Evolutionary conservation across 2,329 filamentous ascomycete species (phyloP).

Genomic region (Myotisia sp.): DNA sequence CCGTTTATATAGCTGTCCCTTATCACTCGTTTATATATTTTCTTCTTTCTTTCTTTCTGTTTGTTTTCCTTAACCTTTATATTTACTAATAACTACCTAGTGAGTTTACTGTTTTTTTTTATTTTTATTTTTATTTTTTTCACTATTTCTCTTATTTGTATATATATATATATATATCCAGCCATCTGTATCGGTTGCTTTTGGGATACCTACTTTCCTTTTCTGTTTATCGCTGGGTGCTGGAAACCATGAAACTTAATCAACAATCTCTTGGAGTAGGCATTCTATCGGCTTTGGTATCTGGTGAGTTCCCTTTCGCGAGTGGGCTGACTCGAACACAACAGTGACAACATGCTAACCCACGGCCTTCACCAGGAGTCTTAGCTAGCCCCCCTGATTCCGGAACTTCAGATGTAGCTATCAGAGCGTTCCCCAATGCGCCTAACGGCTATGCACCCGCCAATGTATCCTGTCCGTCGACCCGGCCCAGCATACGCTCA

Average conservation of each 20-base stretch:
- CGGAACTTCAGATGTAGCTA: conserved; percentile 5
- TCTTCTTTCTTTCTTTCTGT: no score
- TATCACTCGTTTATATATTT: no score
- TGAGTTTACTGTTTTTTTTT: neutral
- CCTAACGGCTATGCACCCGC: conserved; percentile 59
- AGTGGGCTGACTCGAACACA: no score
- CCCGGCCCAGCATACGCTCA: conserved; percentile 53
- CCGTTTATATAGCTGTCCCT: no score
- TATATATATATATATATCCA: no score
- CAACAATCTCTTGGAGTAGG: neutral
- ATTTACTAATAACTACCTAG: neutral
- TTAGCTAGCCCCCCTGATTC: no score
- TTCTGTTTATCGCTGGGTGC: no score
- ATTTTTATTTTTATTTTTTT: neutral
- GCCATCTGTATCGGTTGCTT: neutral
- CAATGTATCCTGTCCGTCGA: conserved; percentile 52
- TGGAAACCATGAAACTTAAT: conserved; percentile 1
- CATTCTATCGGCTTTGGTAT: neutral
- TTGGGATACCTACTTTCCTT: neutral
- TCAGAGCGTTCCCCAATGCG: conserved; percentile 38
- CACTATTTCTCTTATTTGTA: neutral
- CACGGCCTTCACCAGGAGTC: no score
- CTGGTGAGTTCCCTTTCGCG: conserved; percentile 2
- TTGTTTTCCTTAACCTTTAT: no score
- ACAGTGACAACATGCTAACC: no score